These are phyloP conservation scores for Cutaneotrichosporon dermatis DNA, from an alignment of 1,284 basidiomycete species.

Conservation along the genomic window DNA sequence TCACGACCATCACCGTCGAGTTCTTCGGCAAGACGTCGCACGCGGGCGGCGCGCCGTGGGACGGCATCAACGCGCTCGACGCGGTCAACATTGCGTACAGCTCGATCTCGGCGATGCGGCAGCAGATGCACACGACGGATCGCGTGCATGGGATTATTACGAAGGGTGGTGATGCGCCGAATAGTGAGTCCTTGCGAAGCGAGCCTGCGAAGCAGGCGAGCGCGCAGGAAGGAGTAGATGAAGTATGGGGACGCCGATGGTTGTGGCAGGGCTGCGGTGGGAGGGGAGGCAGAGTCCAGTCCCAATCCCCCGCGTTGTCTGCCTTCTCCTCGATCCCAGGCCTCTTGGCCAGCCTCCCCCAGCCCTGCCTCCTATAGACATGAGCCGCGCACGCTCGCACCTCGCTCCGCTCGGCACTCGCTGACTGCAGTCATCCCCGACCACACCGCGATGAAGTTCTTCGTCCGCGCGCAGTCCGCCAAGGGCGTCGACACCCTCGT, in stretches of 20 bases:
- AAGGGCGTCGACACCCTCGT: slow-evolving; percentile 55
- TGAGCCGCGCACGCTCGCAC: too few species aligned
- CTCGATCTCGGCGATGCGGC: slow-evolving; percentile 66
- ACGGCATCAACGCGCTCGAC: slow-evolving; percentile 77
- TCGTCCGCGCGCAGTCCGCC: slow-evolving; percentile 61
- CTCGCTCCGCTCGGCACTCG: background rate
- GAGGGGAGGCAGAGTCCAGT: too few species aligned
- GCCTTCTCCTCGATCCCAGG: too few species aligned
- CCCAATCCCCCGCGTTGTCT: too few species aligned
- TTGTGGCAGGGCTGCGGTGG: too few species aligned
- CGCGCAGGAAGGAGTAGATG: too few species aligned
- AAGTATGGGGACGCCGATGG: too few species aligned
- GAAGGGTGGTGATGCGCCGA: slow-evolving; percentile 58
- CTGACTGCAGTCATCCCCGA: slow-evolving; percentile 62
- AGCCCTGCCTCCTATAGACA: too few species aligned
- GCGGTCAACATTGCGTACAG: slow-evolving; percentile 76
- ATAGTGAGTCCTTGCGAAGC: slow-evolving; percentile 9
- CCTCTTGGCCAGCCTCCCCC: too few species aligned
- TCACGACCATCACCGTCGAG: slow-evolving; percentile 28
- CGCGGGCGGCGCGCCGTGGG: slow-evolving; percentile 57
- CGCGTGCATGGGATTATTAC: slow-evolving; percentile 31
- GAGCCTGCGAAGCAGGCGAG: background rate
- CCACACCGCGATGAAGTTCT: slow-evolving; percentile 64
- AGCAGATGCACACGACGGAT: slow-evolving; percentile 52
- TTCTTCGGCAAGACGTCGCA: slow-evolving; percentile 58